Conservation (phyloP, 2,329 filamentous ascomycete genomes). For the Ramularia endophylla region DNA sequence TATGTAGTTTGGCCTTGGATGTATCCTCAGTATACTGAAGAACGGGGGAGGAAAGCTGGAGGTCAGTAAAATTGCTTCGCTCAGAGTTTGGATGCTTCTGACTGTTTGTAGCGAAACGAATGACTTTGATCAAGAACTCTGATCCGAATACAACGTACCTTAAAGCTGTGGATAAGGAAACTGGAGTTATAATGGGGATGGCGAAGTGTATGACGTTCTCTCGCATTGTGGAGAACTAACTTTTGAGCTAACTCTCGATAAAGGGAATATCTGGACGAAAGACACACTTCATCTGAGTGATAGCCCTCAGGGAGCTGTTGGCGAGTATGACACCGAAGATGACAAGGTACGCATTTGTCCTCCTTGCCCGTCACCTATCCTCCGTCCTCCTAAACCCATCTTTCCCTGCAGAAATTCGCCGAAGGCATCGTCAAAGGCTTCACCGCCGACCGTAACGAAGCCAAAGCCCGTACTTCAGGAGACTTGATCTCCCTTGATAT, state of each 20-base stretch:
- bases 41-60: conserved; percentile 19
- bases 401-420: conserved; percentile 10
- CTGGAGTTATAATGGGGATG: conserved; percentile 25
- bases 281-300: conserved; percentile 17
- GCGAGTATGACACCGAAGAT: not conserved
- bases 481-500: conserved; percentile 28
- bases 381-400: not conserved
- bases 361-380: not conserved
- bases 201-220: conserved; percentile 18
- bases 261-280: conserved; percentile 21
- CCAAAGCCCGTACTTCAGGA: conserved; percentile 19
- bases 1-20: conserved; percentile 24
- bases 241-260: too few relatives aligned
- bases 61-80: not conserved
- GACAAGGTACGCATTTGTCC: not conserved
- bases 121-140: conserved; percentile 11
- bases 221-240: too few relatives aligned
- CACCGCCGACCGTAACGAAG: conserved; percentile 17
- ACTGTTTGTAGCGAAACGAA: not conserved
- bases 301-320: conserved; percentile 13
- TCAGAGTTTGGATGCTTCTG: not conserved
- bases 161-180: conserved; percentile 25
- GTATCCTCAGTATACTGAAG: conserved; percentile 25
- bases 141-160: conserved; percentile 23
- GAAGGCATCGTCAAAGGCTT: conserved; percentile 19